Conservation (phyloP, 495 filamentous ascomycete species). For the Talaromyces nanjingensis region DNA sequence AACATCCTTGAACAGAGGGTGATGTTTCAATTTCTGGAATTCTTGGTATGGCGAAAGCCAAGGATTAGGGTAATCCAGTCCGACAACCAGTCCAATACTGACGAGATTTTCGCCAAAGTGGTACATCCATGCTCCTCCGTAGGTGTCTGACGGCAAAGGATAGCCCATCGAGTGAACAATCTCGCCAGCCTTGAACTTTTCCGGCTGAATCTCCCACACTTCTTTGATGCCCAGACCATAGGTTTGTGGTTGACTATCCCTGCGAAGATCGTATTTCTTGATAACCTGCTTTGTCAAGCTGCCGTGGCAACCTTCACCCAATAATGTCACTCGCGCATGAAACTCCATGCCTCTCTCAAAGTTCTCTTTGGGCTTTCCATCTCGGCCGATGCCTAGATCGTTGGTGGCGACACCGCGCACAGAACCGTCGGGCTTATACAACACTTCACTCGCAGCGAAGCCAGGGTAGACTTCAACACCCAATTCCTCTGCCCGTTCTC, state of each 20-base stretch:
- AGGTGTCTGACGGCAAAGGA: constrained; percentile 80
- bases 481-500: constrained; percentile 87
- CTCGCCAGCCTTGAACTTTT: constrained; percentile 84
- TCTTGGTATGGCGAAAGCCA: constrained; percentile 94
- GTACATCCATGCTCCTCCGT: constrained; percentile 97
- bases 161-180: constrained; percentile 91
- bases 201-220: constrained; percentile 92
- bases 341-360: constrained; percentile 99
- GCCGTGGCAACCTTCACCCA: constrained; percentile 94
- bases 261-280: constrained; percentile 87
- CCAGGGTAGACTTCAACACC: constrained; percentile 99
- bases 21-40: constrained; percentile 98
- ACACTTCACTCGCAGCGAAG: constrained; percentile 87
- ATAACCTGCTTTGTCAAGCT: constrained; percentile 92
- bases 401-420: constrained; percentile 96
- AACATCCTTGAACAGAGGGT: constrained; percentile 74
- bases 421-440: constrained; percentile 79
- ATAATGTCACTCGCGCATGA: constrained; percentile 86
- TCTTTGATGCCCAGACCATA: constrained; percentile 95
- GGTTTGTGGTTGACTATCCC: constrained; percentile 86
- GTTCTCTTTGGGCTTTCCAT: constrained; percentile 79
- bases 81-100: constrained; percentile 86
- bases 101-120: constrained; percentile 98
- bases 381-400: constrained; percentile 75
- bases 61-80: constrained; percentile 92